These are phyloP conservation scores for Malus hybrid DNA, from an alignment of 331 rosid species.

Conservation along the genomic window DNA sequence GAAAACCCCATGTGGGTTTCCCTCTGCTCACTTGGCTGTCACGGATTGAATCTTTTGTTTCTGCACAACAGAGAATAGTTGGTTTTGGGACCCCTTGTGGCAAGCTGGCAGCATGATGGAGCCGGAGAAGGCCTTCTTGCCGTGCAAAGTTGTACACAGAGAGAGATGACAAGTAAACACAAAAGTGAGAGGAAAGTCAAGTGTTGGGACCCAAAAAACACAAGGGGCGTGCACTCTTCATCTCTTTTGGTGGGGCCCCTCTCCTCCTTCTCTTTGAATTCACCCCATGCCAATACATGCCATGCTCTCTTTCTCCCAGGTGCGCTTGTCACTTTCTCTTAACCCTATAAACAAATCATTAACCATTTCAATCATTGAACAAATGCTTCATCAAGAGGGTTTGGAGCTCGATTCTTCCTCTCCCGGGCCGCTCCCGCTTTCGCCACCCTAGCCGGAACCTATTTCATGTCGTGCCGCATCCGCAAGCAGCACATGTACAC, in stretches of 20 bases:
- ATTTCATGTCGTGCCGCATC: neutral
- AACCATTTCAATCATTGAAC: conserved; percentile 23
- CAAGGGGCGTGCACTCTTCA: conserved; percentile 31
- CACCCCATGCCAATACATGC: conserved; percentile 13
- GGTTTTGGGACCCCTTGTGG: conserved; percentile 3
- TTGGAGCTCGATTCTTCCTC: conserved; percentile 1
- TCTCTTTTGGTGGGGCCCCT: conserved; percentile 15
- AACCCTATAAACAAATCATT: conserved; percentile 40
- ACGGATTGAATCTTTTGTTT: neutral
- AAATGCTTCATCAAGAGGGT: conserved; percentile 8
- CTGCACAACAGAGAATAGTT: neutral
- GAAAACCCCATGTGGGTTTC: neutral
- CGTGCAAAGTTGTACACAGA: conserved; percentile 38
- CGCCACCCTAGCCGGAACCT: conserved; percentile 6
- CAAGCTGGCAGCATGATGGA: conserved; percentile 27
- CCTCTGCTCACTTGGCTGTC: conserved; percentile 6
- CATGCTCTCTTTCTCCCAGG: conserved; percentile 6
- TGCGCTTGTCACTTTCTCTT: conserved; percentile 60
- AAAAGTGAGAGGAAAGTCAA: conserved; percentile 30
- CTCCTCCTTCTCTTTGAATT: conserved; percentile 4
- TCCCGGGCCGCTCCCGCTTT: neutral
- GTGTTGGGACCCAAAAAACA: conserved; percentile 48
- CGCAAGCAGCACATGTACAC: conserved; percentile 3
- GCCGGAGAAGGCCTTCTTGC: conserved; percentile 28
- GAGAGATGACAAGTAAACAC: conserved; percentile 48